Evolutionary conservation across 257 asterid genomes (phyloP).

Genomic region (Prunella vulgaris): DNA sequence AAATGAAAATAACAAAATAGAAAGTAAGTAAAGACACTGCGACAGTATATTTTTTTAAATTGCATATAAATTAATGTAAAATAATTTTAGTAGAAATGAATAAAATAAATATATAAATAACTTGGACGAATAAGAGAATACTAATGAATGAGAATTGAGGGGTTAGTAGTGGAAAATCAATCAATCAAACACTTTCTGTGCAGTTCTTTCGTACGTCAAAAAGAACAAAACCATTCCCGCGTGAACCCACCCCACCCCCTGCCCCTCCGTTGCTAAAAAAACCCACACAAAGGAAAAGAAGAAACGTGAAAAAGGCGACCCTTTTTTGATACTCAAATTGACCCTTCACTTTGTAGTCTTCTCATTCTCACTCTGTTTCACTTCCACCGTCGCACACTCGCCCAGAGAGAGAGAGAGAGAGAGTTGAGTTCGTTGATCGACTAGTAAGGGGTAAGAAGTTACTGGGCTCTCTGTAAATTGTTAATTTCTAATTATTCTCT

Average conservation of each 20-base stretch:
- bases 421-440: neutral
- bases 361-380: neutral
- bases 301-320: neutral
- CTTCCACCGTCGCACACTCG: neutral
- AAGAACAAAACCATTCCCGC: slow-evolving; percentile 19
- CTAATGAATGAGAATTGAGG: no score
- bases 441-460: neutral
- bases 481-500: neutral
- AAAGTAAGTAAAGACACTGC: no score
- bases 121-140: no score
- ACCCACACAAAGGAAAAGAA: neutral
- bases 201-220: neutral
- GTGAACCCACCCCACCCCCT: neutral
- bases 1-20: no score
- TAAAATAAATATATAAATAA: no score
- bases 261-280: neutral
- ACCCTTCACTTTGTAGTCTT: neutral
- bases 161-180: neutral
- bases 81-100: no score
- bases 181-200: neutral
- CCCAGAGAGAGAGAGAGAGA: no score
- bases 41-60: no score
- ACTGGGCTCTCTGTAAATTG: slow-evolving; percentile 10
- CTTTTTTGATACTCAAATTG: neutral
- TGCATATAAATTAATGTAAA: no score